Conservation (phyloP, 1,139 yeast species). For the Taphrina deformans region DNA sequence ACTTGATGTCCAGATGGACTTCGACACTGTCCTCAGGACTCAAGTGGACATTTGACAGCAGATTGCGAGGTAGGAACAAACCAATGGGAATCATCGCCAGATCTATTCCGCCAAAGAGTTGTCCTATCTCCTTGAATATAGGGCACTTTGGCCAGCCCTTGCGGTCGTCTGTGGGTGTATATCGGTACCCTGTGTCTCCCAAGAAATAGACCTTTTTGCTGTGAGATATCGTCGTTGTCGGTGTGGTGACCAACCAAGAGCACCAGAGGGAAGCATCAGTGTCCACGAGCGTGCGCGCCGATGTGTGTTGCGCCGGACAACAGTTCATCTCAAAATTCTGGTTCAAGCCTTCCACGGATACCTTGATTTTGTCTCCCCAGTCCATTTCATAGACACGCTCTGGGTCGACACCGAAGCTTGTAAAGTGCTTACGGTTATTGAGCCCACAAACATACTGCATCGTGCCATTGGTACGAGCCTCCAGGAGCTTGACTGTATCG, state of each 20-base stretch:
- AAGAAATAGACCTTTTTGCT: conserved; percentile 35
- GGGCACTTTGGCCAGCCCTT: conserved; percentile 37
- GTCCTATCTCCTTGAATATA: conserved; percentile 60
- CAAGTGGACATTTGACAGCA: conserved; percentile 78
- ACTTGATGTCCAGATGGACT: conserved; percentile 63
- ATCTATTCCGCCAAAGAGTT: conserved; percentile 54
- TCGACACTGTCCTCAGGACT: conserved; percentile 74
- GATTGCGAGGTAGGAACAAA: conserved; percentile 94
- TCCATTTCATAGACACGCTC: conserved; percentile 62
- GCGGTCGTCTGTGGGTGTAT: conserved; percentile 47
- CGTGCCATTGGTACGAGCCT: conserved; percentile 20
- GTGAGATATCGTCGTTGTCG: neutral
- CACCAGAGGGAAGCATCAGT: conserved; percentile 77
- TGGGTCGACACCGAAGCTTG: conserved; percentile 49
- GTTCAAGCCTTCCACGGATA: conserved; percentile 22
- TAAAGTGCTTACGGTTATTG: conserved; percentile 60
- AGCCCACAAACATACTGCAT: conserved; percentile 61
- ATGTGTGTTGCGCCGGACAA: conserved; percentile 97
- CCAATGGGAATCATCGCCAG: conserved; percentile 87
- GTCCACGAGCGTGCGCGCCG: conserved; percentile 75
- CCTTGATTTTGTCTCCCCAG: conserved; percentile 76
- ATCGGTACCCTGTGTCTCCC: conserved; percentile 83
- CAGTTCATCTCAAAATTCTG: conserved; percentile 31
- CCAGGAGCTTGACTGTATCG: conserved; percentile 32
- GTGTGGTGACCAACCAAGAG: conserved; percentile 35